Base-by-base conservation (phyloP, 441 rosid genomes). In the Pelargonium australe region DNA sequence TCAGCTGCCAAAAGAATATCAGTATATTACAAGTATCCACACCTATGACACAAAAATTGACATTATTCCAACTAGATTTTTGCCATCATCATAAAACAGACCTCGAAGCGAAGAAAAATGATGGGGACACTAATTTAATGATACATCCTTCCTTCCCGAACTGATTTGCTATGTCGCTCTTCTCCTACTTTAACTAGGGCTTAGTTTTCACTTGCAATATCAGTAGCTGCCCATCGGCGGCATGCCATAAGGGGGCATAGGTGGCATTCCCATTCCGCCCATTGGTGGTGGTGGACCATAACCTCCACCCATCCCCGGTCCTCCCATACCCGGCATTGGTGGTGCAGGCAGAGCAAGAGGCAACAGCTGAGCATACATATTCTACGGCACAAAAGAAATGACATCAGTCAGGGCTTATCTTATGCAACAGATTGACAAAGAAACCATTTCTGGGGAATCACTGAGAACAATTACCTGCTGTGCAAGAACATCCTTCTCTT, bases 341-440 rank as follows among this genome's bases (percentile, higher is more conserved):
- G 98, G 99, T 1, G 99, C 99, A 0, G 99, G 99, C 77, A 95
- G 76, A 41, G 99, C 99, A 40, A 95, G 89, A 57, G 99, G 98
- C 75, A 95, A 77, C 75, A 95, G 76, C 72, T 95, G 99, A 5
- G 99, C 98, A 67, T 95, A 92, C 99, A 95, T 95, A 78, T 92
- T 95, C 99, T 95, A 89, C 77, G 76, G 73, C 51, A 77, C 3
- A 65, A n/a, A 37, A 53, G 6, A 65, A 67, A 19, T 37, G 10
- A 1, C 6, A 25, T 53, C 10, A 4, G 17, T 37, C n/a, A 16
- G 25, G 11, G 19, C 25, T 1, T 20, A 19, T 5, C 4, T 13
- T 17, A 17, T 13, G 14, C 7, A 57, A 20, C 23, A 20, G 23
- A 20, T 20, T 20, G 23, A 20, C 23, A 16, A 17, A 20, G 31